phyloP scores from a whole-genome alignment of 495 filamentous ascomycete genomes.

The Aspergillus ostianus region DNA sequence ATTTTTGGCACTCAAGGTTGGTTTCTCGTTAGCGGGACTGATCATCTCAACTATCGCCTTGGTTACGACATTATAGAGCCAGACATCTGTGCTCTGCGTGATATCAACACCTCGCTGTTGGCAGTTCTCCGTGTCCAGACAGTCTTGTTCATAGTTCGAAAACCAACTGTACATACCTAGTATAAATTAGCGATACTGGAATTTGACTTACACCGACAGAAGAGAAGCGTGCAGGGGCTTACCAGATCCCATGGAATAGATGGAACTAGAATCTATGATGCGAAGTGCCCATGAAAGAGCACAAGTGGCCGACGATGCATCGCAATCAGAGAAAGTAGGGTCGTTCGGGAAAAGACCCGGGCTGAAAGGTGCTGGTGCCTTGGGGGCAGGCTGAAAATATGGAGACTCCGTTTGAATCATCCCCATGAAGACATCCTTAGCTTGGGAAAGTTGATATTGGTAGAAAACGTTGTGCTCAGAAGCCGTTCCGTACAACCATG shows the following conservation, averaged over 20 bases:
- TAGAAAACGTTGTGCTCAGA: conserved; percentile 71
- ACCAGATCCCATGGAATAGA: conserved; percentile 61
- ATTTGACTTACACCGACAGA: too few relatives aligned
- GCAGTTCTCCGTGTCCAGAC: conserved; percentile 34
- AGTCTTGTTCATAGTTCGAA: conserved; percentile 43
- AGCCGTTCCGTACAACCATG: conserved; percentile 67
- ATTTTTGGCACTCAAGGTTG: conserved; percentile 21
- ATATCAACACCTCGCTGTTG: conserved; percentile 31
- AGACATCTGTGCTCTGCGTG: conserved; percentile 45
- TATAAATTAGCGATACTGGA: background rate
- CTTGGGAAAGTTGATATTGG: conserved; percentile 70
- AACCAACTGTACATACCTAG: conserved; percentile 62
- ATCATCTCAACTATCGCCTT: conserved; percentile 75
- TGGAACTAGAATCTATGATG: conserved; percentile 53
- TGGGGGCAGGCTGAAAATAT: conserved; percentile 61
- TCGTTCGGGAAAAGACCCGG: conserved; percentile 46
- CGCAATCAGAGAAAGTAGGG: conserved; percentile 51
- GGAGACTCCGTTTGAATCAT: conserved; percentile 81
- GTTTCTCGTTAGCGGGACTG: conserved; percentile 21
- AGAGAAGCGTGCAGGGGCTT: background rate
- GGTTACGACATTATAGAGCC: conserved; percentile 71
- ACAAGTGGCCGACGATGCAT: conserved; percentile 41
- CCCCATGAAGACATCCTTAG: conserved; percentile 64
- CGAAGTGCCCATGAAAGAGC: conserved; percentile 62
- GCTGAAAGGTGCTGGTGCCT: conserved; percentile 53